These are phyloP conservation scores for Cladosporium sp. DNA, from an alignment of 2,329 filamentous ascomycete species.

Conservation along the genomic window DNA sequence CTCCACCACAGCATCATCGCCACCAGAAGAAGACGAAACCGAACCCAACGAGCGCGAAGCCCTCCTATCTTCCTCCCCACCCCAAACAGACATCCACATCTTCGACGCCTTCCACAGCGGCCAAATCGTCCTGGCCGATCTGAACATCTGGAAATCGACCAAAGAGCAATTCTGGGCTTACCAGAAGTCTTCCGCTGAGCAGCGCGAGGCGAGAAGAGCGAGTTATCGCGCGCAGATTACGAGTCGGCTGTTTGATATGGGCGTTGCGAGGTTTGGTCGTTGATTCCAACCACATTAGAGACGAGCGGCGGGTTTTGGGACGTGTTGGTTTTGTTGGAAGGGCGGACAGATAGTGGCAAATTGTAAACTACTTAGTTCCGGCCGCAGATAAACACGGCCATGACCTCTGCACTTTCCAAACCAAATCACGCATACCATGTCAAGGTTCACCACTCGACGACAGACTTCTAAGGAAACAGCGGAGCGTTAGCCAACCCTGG, in stretches of 20 bases:
- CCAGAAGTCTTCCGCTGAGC: constrained; percentile 24
- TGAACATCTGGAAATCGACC: constrained; percentile 38
- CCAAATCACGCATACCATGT: too few relatives aligned
- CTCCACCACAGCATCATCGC: not conserved
- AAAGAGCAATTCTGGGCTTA: constrained; percentile 39
- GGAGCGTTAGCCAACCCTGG: too few relatives aligned
- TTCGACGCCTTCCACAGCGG: constrained; percentile 45
- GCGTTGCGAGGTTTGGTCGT: constrained; percentile 3
- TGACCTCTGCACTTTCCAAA: too few relatives aligned
- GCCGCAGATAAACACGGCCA: too few relatives aligned
- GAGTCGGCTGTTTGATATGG: constrained; percentile 8
- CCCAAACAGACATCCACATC: constrained; percentile 29
- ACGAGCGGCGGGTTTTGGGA: too few relatives aligned
- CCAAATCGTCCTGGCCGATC: constrained; percentile 42
- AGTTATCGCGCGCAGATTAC: constrained; percentile 13
- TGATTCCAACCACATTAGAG: too few relatives aligned
- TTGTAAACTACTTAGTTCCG: too few relatives aligned
- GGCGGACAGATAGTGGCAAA: too few relatives aligned
- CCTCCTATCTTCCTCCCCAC: constrained; percentile 6
- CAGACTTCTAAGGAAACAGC: too few relatives aligned
- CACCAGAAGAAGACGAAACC: constrained; percentile 15
- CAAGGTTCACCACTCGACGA: too few relatives aligned
- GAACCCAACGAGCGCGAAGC: constrained; percentile 12
- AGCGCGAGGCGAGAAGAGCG: constrained; percentile 1
- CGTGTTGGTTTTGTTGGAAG: too few relatives aligned